Evolutionary conservation across 108 stramenopile species (phyloP), one percentile per base, ranked within the genome.

Genomic region (Phaeodactylum tricornutum): DNA sequence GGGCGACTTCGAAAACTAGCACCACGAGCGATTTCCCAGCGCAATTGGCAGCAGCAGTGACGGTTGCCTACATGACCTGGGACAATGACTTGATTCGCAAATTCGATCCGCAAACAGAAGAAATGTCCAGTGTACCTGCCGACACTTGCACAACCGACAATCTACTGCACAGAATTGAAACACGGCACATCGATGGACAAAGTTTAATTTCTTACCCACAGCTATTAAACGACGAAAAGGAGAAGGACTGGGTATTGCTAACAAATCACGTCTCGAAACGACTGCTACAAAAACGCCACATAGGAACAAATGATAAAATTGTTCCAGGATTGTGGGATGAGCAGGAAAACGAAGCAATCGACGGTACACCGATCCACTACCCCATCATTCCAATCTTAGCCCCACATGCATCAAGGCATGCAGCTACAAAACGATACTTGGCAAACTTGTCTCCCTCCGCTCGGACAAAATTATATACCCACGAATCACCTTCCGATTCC

Each of bases 301-400:
- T 43, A 17, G 1, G 11, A 4, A 14, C 35, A 2, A 42, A 42
- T 19, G n/a, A 25, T 9, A 53, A 55, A 29, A 41, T 55, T 25
- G 42, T 55, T 21, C 53, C 53, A 29, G 42, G 53, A 26, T 27
- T 15, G 12, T 33, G 20, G 35, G 32, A 24, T 38, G 36, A 55
- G 9, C 24, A 50, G 11, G 29, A 9, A 16, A 22, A 11, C 20
- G 15, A 51, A 21, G 20, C 19, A 17, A 32, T 17, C 6, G 76
- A 84, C 47, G 89, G 89, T 12, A 68, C 8, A 43, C 50, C 66
- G 1, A 29, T 74, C 0, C 36, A 20, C 2, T 86, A 84, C 62
- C 80, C 81, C 11, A 55, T 59, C 16, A 84, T 87, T 47, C 89
- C 89, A 21, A 74, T 81, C 29, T 50, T 85, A n/a, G 67, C 77